Conservation (phyloP, 495 filamentous ascomycete species). For the Clohesyomyces aquaticus region DNA sequence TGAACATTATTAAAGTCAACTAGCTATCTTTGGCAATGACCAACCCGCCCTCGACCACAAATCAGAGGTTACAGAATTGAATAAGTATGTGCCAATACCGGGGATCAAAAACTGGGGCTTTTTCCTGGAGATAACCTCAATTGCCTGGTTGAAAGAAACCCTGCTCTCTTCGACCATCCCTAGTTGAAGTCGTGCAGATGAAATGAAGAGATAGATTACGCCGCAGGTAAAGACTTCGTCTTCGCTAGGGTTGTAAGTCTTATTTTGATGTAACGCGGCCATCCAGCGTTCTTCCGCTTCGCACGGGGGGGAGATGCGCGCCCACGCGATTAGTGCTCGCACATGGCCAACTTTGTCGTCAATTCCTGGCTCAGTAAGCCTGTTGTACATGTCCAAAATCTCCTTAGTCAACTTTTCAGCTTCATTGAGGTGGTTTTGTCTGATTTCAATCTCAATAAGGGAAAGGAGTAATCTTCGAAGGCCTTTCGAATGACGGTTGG, state of each 20-base stretch:
- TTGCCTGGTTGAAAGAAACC: constrained; percentile 7
- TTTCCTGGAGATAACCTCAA: constrained; percentile 15
- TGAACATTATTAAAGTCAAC: constrained; percentile 15
- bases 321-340: constrained; percentile 10
- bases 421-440: constrained; percentile 8
- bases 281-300: constrained; percentile 12
- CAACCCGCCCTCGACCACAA: constrained; percentile 8
- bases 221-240: constrained; percentile 13
- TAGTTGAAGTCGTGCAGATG: constrained; percentile 2
- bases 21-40: constrained; percentile 13
- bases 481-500: constrained; percentile 10
- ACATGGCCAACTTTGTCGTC: constrained; percentile 13
- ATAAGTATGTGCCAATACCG: constrained; percentile 16
- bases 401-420: constrained; percentile 16
- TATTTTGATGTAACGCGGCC: constrained; percentile 8
- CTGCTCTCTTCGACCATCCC: constrained; percentile 6
- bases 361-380: constrained; percentile 4
- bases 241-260: constrained; percentile 11
- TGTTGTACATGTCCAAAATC: constrained; percentile 6
- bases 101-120: constrained; percentile 11
- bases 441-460: constrained; percentile 14
- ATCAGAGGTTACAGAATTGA: constrained; percentile 8
- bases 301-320: background rate
- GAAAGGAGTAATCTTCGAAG: constrained; percentile 14
- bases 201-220: constrained; percentile 17